A percentile compares a stretch with the other conserved stretches of the same genome.
Conservation (phyloP, 345 rosid species). For the Populus simonii region DNA sequence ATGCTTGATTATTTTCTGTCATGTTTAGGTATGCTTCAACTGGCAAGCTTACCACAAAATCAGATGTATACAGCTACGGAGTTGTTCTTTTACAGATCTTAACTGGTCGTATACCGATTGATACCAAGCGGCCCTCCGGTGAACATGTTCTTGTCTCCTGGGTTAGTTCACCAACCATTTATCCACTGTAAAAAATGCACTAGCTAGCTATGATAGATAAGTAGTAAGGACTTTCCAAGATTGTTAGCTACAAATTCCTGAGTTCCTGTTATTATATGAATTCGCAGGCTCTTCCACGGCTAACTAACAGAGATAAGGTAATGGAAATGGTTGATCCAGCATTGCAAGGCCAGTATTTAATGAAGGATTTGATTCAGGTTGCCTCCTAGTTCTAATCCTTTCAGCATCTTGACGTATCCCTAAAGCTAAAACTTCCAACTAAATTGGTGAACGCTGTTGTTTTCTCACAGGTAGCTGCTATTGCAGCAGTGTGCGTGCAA, state of each 20-base stretch:
- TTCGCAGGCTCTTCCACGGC: conserved; percentile 77
- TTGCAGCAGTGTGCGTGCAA: conserved; percentile 91
- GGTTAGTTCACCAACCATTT: conserved; percentile 47
- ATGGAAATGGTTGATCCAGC: conserved; percentile 81
- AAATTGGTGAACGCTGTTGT: background rate
- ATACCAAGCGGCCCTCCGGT: conserved; percentile 61
- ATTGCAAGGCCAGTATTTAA: conserved; percentile 56
- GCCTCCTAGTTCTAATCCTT: background rate
- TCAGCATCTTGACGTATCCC: background rate
- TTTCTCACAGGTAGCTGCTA: conserved; percentile 67
- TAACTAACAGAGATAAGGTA: conserved; percentile 66
- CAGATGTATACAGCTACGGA: conserved; percentile 89
- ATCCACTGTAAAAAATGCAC: background rate
- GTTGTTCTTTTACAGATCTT: conserved; percentile 75
- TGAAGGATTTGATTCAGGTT: conserved; percentile 84
- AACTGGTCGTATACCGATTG: conserved; percentile 79
- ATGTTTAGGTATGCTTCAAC: conserved; percentile 66
- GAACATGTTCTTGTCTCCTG: conserved; percentile 87
- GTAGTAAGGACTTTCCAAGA: background rate
- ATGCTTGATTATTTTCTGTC: background rate
- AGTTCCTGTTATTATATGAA: background rate
- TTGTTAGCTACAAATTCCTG: background rate
- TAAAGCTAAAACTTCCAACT: background rate
- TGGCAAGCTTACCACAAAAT: conserved; percentile 87
- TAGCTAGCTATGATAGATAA: background rate